Evolutionary conservation across 768 basidiomycete genomes (phyloP).

Genomic region (Dentipellis fragilis): DNA sequence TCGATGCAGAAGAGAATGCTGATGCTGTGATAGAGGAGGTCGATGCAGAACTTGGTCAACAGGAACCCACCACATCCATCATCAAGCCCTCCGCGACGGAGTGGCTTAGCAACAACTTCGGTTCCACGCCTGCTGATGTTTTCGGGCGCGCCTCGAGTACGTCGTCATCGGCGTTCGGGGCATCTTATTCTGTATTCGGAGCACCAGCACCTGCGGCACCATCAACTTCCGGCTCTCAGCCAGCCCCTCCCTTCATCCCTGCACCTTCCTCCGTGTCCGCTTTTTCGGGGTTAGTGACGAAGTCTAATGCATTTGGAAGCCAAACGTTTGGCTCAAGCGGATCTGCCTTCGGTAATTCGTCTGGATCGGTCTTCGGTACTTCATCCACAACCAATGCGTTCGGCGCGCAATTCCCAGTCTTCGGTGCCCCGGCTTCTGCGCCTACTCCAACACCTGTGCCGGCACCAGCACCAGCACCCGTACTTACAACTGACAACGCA

Average conservation of each 20-base stretch:
- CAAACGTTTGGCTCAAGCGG: constrained; percentile 3
- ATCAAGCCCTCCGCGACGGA: constrained; percentile 22
- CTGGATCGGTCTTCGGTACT: constrained; percentile 3
- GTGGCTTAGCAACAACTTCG: constrained; percentile 24
- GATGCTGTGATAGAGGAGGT: constrained; percentile 19
- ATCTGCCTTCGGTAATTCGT: constrained; percentile 11
- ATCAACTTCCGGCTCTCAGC: neutral
- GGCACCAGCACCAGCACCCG: neutral
- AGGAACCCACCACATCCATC: neutral
- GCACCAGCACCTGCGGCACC: constrained; percentile 4
- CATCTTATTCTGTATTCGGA: neutral
- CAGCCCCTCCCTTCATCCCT: constrained; percentile 4
- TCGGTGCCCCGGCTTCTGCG: neutral
- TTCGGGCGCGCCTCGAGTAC: constrained; percentile 10
- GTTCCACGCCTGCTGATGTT: constrained; percentile 12
- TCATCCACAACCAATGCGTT: constrained; percentile 4
- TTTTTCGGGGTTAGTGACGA: constrained; percentile 25
- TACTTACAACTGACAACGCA: no score
- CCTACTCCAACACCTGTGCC: neutral
- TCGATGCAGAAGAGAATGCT: constrained; percentile 16
- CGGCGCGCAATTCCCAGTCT: neutral
- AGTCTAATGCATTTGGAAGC: constrained; percentile 25
- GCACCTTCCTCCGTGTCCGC: constrained; percentile 12
- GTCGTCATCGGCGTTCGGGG: constrained; percentile 13
- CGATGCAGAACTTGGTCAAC: neutral